Conservation (phyloP, 305 asterid genomes). For the Solanum hybrid region DNA sequence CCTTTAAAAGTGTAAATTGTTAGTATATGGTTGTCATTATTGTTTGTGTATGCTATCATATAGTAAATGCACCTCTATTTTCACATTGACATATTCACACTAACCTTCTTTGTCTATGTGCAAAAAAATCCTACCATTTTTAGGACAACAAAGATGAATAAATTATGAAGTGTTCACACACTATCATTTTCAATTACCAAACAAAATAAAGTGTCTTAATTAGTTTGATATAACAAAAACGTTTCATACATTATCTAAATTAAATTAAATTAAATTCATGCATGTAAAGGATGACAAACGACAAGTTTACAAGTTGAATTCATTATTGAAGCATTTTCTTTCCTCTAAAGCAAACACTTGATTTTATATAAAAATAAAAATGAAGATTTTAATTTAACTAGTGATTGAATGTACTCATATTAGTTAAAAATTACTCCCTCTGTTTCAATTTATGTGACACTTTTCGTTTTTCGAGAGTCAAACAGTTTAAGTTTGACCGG, state of each 20-base stretch:
- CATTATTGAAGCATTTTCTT: background rate
- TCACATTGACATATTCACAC: background rate
- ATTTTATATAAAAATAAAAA: background rate
- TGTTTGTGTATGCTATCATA: background rate
- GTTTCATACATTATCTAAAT: background rate
- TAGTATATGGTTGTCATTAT: background rate
- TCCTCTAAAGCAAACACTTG: background rate
- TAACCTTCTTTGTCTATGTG: background rate
- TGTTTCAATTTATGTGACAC: no score
- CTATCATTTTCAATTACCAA: background rate
- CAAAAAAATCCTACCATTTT: background rate
- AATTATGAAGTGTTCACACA: background rate
- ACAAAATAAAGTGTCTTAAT: background rate
- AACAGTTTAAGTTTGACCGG: no score
- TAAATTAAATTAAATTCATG: slow-evolving; percentile 1
- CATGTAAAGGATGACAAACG: background rate
- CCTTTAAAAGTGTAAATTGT: background rate
- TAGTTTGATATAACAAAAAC: background rate
- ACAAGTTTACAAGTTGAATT: background rate
- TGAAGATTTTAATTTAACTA: background rate
- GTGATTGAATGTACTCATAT: background rate
- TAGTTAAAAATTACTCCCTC: background rate
- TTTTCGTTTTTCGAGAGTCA: no score
- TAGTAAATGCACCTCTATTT: background rate
- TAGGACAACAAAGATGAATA: background rate